phyloP scores from a whole-genome alignment of 2,329 filamentous ascomycete species.

The Geosmithia morbida region DNA sequence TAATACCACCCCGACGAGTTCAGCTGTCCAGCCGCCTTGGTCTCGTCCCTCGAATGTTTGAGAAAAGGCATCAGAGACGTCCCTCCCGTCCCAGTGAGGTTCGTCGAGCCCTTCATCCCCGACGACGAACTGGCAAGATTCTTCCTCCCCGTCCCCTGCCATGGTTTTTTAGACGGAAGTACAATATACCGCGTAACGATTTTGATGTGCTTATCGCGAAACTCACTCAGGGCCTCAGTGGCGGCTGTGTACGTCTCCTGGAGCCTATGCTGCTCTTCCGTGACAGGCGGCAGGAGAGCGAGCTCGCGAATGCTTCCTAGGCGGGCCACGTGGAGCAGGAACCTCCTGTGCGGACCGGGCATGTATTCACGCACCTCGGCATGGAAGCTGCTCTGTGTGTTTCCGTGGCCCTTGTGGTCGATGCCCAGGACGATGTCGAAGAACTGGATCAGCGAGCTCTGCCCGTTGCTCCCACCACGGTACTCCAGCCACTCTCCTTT shows the following conservation, averaged over 20 bases:
- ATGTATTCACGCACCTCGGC: constrained; percentile 76
- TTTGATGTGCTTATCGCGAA: constrained; percentile 77
- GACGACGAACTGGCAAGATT: constrained; percentile 32
- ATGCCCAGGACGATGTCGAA: constrained; percentile 79
- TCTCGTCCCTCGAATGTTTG: constrained; percentile 81
- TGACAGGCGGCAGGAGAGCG: constrained; percentile 42
- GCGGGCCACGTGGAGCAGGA: constrained; percentile 55
- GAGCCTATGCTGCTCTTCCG: constrained; percentile 29
- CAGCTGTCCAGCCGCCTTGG: constrained; percentile 22
- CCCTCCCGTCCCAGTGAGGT: constrained; percentile 73
- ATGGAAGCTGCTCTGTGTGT: constrained; percentile 25
- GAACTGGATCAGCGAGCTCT: constrained; percentile 86
- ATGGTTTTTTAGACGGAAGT: constrained; percentile 46
- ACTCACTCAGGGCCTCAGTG: constrained; percentile 56
- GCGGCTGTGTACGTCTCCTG: constrained; percentile 50
- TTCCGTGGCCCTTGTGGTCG: constrained; percentile 45
- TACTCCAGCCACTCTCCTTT: constrained; percentile 58
- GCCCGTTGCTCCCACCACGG: constrained; percentile 85
- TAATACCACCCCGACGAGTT: not conserved
- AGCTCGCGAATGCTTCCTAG: constrained; percentile 64
- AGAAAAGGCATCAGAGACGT: constrained; percentile 81
- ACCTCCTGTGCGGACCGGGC: constrained; percentile 69
- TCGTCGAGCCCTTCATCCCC: constrained; percentile 13
- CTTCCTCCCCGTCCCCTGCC: constrained; percentile 11
- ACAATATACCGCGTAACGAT: constrained; percentile 88